Evolutionary conservation across 805 yeast genomes (phyloP).

Genomic region (Monosporozyma servazzii): DNA sequence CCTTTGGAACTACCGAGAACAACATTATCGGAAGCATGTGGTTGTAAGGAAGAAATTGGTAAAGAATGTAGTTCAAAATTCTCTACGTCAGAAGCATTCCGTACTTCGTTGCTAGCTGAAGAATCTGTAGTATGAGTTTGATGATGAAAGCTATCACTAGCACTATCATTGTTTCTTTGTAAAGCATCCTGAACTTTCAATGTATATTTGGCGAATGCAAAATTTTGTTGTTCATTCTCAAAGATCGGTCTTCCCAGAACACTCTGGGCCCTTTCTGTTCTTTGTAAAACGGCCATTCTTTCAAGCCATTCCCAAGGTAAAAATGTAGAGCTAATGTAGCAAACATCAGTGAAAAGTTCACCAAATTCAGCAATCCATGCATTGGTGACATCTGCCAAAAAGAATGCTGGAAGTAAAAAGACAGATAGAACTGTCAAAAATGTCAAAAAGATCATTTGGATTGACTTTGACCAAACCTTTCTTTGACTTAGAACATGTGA

Average conservation of each 20-base stretch:
- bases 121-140: not conserved
- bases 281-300: slow-evolving; percentile 47
- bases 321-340: slow-evolving; percentile 62
- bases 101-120: not conserved
- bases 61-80: not conserved
- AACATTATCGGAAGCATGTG: not conserved
- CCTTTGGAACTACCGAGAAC: not conserved
- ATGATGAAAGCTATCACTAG: not conserved
- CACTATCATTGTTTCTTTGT: slow-evolving; percentile 8
- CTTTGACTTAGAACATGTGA: slow-evolving; percentile 47
- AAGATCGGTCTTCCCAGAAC: slow-evolving; percentile 66
- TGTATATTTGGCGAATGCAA: slow-evolving; percentile 25
- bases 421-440: slow-evolving; percentile 46
- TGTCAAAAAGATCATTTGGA: slow-evolving; percentile 45
- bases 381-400: slow-evolving; percentile 67
- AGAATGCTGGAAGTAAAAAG: slow-evolving; percentile 56
- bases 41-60: not conserved
- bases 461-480: slow-evolving; percentile 38
- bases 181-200: slow-evolving; percentile 22
- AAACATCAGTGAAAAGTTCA: slow-evolving; percentile 62
- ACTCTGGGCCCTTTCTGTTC: slow-evolving; percentile 56
- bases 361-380: slow-evolving; percentile 68
- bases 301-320: slow-evolving; percentile 85
- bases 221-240: slow-evolving; percentile 47
- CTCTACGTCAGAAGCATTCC: not conserved